Conservation (phyloP, 331 rosid genomes). For the Telfairia occidentalis region DNA sequence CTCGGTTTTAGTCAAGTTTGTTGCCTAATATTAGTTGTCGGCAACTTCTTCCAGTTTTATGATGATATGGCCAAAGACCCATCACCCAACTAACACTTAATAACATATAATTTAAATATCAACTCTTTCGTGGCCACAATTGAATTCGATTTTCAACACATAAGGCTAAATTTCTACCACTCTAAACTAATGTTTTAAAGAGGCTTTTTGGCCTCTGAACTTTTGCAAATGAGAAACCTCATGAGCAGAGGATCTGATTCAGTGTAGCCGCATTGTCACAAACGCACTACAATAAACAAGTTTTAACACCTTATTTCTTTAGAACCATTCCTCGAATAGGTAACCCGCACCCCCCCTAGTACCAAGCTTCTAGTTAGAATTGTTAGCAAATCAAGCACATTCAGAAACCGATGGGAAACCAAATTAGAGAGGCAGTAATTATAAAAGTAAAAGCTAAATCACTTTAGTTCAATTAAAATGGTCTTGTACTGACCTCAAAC, state of each 20-base stretch:
- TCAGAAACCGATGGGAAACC: background rate
- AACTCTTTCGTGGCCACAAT: background rate
- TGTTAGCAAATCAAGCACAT: background rate
- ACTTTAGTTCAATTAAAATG: background rate
- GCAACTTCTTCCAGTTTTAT: background rate
- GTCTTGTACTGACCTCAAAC: background rate
- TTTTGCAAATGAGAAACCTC: background rate
- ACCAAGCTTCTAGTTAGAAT: background rate
- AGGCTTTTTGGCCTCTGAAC: background rate
- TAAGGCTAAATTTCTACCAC: background rate
- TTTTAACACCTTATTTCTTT: background rate
- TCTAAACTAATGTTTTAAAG: background rate
- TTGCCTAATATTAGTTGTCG: background rate
- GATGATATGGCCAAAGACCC: background rate
- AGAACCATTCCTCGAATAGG: background rate
- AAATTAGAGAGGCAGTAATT: background rate
- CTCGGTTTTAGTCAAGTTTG: background rate
- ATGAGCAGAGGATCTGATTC: background rate
- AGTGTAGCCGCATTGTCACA: background rate
- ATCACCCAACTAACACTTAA: background rate
- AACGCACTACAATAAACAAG: background rate
- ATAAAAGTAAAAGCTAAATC: background rate
- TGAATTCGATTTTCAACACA: background rate
- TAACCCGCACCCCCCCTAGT: no score
- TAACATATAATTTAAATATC: background rate